Percentiles rank a stretch among this genome's conserved stretches.
Conservation (phyloP, 805 yeast species). For the Maudiozyma pseudohumilis region DNA sequence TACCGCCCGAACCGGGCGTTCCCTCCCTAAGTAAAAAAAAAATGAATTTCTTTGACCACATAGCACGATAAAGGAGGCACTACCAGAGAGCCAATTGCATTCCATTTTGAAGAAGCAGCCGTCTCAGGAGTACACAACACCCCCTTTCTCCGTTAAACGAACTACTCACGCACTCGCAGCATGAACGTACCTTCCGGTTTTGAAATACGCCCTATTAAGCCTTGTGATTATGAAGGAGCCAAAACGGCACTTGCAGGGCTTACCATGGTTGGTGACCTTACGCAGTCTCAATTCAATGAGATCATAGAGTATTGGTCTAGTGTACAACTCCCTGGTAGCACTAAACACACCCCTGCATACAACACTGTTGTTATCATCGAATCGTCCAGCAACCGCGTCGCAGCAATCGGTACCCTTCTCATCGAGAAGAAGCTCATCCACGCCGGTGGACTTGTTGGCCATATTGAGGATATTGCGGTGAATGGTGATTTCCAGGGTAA, state of each 20-base stretch:
- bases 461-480: slow-evolving; percentile 90
- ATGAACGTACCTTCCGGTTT: slow-evolving; percentile 38
- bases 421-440: slow-evolving; percentile 81
- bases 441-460: slow-evolving; percentile 77
- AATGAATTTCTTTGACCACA: too few species aligned
- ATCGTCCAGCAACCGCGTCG: slow-evolving; percentile 38
- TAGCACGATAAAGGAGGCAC: too few species aligned
- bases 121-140: too few species aligned
- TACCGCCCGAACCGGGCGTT: too few species aligned
- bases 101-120: too few species aligned
- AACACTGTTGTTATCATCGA: slow-evolving; percentile 61
- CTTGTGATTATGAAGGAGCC: slow-evolving; percentile 51
- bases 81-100: too few species aligned
- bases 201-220: slow-evolving; percentile 45
- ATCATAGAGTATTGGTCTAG: slow-evolving; percentile 52
- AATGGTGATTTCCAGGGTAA: slow-evolving; percentile 69
- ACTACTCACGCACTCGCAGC: neutral
- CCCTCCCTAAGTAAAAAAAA: too few species aligned
- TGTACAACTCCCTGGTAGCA: slow-evolving; percentile 12
- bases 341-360: slow-evolving; percentile 38
- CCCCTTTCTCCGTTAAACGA: too few species aligned
- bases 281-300: slow-evolving; percentile 38
- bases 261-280: slow-evolving; percentile 75
- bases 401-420: slow-evolving; percentile 75
- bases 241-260: slow-evolving; percentile 53